Evolutionary conservation across 345 rosid genomes (phyloP), one percentile per base, ranked within the genome.

Genomic region (Hevea brasiliensis): DNA sequence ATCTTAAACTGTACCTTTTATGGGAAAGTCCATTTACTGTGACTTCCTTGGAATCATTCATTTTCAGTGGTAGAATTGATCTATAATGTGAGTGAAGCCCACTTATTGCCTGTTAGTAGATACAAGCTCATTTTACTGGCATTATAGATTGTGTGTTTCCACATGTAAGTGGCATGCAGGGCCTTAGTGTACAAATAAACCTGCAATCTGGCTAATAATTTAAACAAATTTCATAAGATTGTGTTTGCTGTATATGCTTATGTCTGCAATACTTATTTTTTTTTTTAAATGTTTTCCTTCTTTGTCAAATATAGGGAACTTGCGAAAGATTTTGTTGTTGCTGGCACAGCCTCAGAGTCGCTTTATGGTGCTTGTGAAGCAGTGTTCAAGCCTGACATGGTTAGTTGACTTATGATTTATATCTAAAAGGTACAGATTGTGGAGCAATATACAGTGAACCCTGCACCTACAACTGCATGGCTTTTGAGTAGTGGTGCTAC

Each of bases 331-430:
- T 92, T 94, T 82, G 97, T 94, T 61, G 98, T 94, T 35, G 93
- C 93, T 73, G 97, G 98, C 40, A 90, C 97, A 82, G 97, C 97
- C 70, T 84, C 93, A 50, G 98, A 95, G 76, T 92, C 99, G 68
- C 93, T 95, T 2, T 95, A 92, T 81, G 98, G 98, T 72, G 98
- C 99, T 37, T 92, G 99, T 57, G 97, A 95, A 76, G 88, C 98
- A 12, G 87, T 92, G 92, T 95, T 79, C 85, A 92, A 87, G 85
- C 97, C 95, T 51, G 87, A 95, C 74, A 89, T 95, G 98, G 99
- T 95, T 80, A 42, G 94, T 83, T 17, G 10, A 51, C 11, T 69
- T 59, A 3, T 60, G 0, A 21, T 41, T 55, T 37, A 3, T 13
- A 9, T n/a, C 35, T 27, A 17, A 26, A 41, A 27, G 6, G n/a